Evolutionary conservation across 2,329 filamentous ascomycete species (phyloP), one percentile per base, ranked within the genome.

Genomic region (Camillea tinctor): DNA sequence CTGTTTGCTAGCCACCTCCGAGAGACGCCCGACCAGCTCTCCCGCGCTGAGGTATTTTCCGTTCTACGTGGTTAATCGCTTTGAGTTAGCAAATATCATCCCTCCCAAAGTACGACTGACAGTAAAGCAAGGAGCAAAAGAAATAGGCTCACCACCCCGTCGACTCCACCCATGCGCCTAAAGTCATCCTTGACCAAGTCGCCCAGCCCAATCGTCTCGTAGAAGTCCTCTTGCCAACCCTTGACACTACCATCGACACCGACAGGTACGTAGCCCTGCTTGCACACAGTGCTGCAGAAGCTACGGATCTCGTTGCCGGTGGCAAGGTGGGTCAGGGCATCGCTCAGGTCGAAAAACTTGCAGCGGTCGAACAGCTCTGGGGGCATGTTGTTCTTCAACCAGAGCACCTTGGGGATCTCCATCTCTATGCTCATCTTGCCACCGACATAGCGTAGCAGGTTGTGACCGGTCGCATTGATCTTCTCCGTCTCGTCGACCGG

Each of bases 391-490:
- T 97, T 97, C 84, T 98, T 98, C 73, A 99, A 84, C 95, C 95
- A 99, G 60, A 98, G 83, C 1, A 97, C 92, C 79, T 99, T 99
- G 65, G 95, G 95, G 58, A 99, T 96, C 76, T 99, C 95, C 95
- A 99, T 99, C 81, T 99, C 95, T 66, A 97, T 94, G 74, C 92
- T 97, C 95, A 99, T 99, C 74, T 90, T 94, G 64, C 95, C 95
- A 68, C 95, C 95, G 19, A 99, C 95, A 73, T 99, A 99, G 71
- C 93, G 90, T 60, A 99, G 86, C 57, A 99, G 82, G 75, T 96
- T 95, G 81, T 99, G 95, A 56, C 88, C 84, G 2, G 95, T 98
- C 57, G 87, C 87, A 75, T 99, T 99, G 80, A 99, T 96, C 78
- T 91, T 90, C 64, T 91, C 88, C 0, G 94, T 96, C 82, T 99